phyloP scores from a whole-genome alignment of 257 asterid genomes.

The Petunia axillaris region DNA sequence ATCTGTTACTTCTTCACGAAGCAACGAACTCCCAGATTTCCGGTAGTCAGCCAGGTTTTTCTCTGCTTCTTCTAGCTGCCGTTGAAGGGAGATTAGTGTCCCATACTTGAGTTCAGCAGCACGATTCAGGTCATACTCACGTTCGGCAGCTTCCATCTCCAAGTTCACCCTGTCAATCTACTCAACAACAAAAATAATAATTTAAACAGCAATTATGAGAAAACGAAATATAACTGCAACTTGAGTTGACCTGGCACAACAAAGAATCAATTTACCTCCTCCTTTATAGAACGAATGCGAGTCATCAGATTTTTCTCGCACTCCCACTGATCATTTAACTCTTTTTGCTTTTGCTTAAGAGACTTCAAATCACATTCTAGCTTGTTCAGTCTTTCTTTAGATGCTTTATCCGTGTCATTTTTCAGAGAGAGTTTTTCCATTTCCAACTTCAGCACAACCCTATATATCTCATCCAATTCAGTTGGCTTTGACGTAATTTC shows the following conservation, averaged over 20 bases:
- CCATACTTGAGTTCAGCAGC: constrained; percentile 97
- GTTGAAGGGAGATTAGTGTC: constrained; percentile 79
- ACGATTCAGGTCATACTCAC: constrained; percentile 85
- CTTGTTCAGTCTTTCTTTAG: constrained; percentile 78
- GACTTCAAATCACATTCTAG: constrained; percentile 74
- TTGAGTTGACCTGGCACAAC: not conserved
- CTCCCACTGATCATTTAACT: constrained; percentile 84
- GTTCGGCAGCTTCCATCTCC: constrained; percentile 98
- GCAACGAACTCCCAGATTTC: constrained; percentile 68
- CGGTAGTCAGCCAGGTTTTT: constrained; percentile 66
- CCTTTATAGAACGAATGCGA: constrained; percentile 73
- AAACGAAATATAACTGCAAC: not conserved
- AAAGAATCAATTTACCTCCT: constrained; percentile 59
- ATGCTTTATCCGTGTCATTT: constrained; percentile 81
- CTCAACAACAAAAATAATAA: not conserved
- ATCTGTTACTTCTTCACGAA: constrained; percentile 88
- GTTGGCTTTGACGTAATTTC: constrained; percentile 95
- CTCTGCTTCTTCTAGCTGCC: constrained; percentile 84
- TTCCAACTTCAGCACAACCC: constrained; percentile 84
- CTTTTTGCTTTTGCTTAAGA: constrained; percentile 68
- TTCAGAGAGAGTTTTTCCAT: constrained; percentile 91
- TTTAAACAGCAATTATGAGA: constrained; percentile 24
- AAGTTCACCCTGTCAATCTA: constrained; percentile 91
- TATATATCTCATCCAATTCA: constrained; percentile 79
- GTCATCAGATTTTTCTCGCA: constrained; percentile 77